Base-by-base conservation (phyloP, 2,329 filamentous ascomycete species). In the Colletotrichum sp. region DNA sequence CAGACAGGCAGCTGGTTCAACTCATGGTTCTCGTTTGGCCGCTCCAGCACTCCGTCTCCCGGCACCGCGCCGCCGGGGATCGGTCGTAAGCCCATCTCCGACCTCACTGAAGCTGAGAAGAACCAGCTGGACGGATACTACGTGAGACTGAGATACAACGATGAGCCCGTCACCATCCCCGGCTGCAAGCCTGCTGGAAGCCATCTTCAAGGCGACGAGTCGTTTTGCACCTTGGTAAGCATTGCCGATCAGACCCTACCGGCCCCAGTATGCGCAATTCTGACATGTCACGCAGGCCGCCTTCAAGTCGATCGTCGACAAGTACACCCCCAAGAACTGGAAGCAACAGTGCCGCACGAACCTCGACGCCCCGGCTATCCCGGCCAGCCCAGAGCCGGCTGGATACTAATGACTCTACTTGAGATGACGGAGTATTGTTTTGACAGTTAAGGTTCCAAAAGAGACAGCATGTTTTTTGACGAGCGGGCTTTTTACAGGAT, bases 271-370 rank as follows among this genome's bases (percentile, higher is more conserved):
- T 13, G 15, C 13, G 12, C 16, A n/a, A 10, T 57, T n/a, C 34
- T 65, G 44, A 55, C 52, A 28, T 63, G 57, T 60, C 8, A 60
- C 32, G 69, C 77, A 95, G 93, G 92, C 94, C 72, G 95, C 96
- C 0, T 99, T 99, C 89, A 99, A 99, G 85, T 88, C 92, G 68
- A 95, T 98, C 71, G 95, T 97, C 4, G 96, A 99, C 85, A 95
- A 95, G 81, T 98, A 95, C 82, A 97, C 95, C 2, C 97, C 97
- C 0, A 87, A 87, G 75, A 90, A 96, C 83, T 99, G 96, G 96
- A 90, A 86, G 78, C 81, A 86, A 26, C 85, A 91, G 77, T 92
- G 90, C 79, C 85, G 85, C n/a, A 78, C 82, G 62, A 89, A 89
- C 76, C 78, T 86, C 21, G 83, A 84, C 28, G 83, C 81, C 10